Conservation (phyloP, 306 rosid species). For the Quercus wislizeni region DNA sequence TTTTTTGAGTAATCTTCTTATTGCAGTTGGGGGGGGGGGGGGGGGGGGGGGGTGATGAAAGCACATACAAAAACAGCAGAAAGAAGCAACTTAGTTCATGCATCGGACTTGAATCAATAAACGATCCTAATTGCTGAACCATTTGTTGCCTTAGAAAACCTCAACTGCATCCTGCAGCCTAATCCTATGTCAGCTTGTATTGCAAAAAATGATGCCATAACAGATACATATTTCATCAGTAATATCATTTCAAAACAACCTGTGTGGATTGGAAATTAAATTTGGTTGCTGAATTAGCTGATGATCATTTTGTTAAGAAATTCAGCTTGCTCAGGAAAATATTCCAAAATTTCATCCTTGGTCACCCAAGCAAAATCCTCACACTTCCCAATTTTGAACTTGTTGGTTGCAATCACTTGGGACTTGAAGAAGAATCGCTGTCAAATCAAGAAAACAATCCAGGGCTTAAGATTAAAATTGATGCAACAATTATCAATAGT, state of each 20-base stretch:
- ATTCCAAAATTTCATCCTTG: slow-evolving; percentile 79
- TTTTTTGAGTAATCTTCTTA: not conserved
- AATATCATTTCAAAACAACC: not conserved
- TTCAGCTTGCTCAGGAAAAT: slow-evolving; percentile 76
- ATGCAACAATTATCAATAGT: slow-evolving; percentile 7
- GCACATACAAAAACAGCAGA: not conserved
- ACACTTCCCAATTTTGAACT: slow-evolving; percentile 50
- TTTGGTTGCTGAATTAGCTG: slow-evolving; percentile 41
- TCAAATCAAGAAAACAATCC: slow-evolving; percentile 13
- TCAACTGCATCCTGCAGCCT: slow-evolving; percentile 3
- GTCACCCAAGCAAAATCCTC: slow-evolving; percentile 91
- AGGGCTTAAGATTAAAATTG: not conserved
- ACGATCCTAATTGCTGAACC: not conserved
- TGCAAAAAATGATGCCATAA: not conserved
- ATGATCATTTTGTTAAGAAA: slow-evolving; percentile 80
- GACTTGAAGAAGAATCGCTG: slow-evolving; percentile 90
- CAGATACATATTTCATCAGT: not conserved
- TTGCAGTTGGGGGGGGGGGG: no score
- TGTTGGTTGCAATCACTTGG: slow-evolving; percentile 77
- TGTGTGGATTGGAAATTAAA: not conserved
- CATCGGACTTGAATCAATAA: slow-evolving; percentile 12
- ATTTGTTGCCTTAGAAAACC: not conserved
- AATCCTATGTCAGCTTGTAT: not conserved
- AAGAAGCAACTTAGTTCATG: slow-evolving; percentile 18
- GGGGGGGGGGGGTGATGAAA: no score